Conservation (phyloP, 805 yeast species). For the Pichia gijzeniarum region DNA sequence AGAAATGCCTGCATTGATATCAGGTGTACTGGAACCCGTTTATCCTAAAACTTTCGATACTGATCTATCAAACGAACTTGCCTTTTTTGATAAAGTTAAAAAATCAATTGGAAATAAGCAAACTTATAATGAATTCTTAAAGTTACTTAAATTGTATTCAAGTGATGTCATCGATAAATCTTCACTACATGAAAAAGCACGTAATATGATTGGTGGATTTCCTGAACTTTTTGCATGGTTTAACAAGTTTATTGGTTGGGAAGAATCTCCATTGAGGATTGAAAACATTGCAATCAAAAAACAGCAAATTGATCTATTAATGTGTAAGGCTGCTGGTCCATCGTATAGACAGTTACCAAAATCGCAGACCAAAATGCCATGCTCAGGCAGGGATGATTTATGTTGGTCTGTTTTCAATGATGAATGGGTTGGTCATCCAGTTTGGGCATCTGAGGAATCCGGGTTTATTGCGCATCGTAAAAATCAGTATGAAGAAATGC, state of each 20-base stretch:
- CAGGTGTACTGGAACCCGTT: conserved; percentile 82
- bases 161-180: conserved; percentile 84
- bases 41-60: conserved; percentile 50
- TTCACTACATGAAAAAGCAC: conserved; percentile 76
- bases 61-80: conserved; percentile 73
- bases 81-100: conserved; percentile 88
- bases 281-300: conserved; percentile 86
- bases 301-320: conserved; percentile 81
- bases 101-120: conserved; percentile 83
- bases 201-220: conserved; percentile 76
- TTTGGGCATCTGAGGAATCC: conserved; percentile 99
- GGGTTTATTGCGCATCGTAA: conserved; percentile 99
- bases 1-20: conserved; percentile 63
- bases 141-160: conserved; percentile 77
- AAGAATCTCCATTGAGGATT: conserved; percentile 76
- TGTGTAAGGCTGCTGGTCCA: conserved; percentile 94
- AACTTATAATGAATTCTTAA: conserved; percentile 86
- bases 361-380: conserved; percentile 92
- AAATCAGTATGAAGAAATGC: conserved; percentile 94
- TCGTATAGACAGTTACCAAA: conserved; percentile 90
- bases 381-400: conserved; percentile 97
- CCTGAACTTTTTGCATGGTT: conserved; percentile 85
- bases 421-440: conserved; percentile 99
- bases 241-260: conserved; percentile 83
- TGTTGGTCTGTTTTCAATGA: conserved; percentile 98